Evolutionary conservation across 2,329 filamentous ascomycete species (phyloP).

Genomic region (Xylariaceae sp.): DNA sequence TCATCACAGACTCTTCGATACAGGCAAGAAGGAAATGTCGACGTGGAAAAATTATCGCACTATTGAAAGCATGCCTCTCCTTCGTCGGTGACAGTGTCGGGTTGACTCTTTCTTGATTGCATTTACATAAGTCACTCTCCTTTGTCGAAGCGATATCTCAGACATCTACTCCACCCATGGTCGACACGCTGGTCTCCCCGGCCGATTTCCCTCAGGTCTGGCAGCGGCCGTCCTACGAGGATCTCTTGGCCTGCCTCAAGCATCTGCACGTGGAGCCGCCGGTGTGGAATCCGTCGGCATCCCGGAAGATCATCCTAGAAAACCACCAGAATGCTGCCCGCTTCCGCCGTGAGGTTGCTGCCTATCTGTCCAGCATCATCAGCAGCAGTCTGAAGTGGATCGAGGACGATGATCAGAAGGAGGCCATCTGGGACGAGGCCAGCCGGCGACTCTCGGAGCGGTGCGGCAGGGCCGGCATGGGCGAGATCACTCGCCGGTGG

Average conservation of each 20-base stretch:
- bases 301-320: slow-evolving; percentile 33
- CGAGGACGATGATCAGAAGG: slow-evolving; percentile 54
- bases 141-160: slow-evolving; percentile 2
- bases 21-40: too few species aligned
- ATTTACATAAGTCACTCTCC: too few species aligned
- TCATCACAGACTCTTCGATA: too few species aligned
- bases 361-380: slow-evolving; percentile 64
- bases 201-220: slow-evolving; percentile 75
- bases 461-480: slow-evolving; percentile 67
- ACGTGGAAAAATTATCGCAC: too few species aligned
- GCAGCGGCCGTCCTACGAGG: slow-evolving; percentile 59
- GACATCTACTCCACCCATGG: slow-evolving; percentile 6
- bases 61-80: slow-evolving; percentile 1
- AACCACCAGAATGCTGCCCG: slow-evolving; percentile 35
- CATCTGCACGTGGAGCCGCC: slow-evolving; percentile 59
- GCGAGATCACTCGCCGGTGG: slow-evolving; percentile 48
- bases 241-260: slow-evolving; percentile 58
- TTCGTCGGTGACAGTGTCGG: slow-evolving; percentile 1
- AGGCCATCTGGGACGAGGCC: slow-evolving; percentile 69
- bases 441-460: slow-evolving; percentile 76
- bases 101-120: background rate
- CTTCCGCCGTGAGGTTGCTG: slow-evolving; percentile 45
- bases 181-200: slow-evolving; percentile 19
- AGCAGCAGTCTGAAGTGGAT: slow-evolving; percentile 63
- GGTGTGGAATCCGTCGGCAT: slow-evolving; percentile 52